Evolutionary conservation across 202 grass and related monocot species (phyloP).

Genomic region (Panicum virgatum): DNA sequence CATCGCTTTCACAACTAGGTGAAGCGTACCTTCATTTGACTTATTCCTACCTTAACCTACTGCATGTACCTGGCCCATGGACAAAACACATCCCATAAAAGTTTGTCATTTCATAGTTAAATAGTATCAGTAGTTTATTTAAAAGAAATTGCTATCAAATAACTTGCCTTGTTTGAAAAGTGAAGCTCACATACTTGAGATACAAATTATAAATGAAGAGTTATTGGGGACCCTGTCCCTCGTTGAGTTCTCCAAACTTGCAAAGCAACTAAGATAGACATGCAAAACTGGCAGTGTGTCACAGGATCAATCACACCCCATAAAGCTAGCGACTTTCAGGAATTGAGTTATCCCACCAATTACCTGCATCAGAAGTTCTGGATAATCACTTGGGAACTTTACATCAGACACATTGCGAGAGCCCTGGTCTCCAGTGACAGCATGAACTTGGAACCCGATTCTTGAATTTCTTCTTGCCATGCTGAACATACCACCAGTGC

Average conservation of each 20-base stretch:
- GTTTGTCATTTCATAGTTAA: neutral
- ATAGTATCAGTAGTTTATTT: neutral
- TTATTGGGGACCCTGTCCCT: neutral
- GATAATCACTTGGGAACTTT: slow-evolving; percentile 79
- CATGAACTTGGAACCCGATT: slow-evolving; percentile 25
- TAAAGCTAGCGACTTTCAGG: slow-evolving; percentile 1
- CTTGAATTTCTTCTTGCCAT: slow-evolving; percentile 32
- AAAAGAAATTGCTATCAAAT: neutral
- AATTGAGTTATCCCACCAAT: slow-evolving; percentile 5
- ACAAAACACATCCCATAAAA: neutral
- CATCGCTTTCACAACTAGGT: neutral
- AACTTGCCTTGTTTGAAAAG: neutral
- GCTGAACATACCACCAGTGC: slow-evolving; percentile 10
- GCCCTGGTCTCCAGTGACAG: slow-evolving; percentile 51
- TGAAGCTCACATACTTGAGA: neutral
- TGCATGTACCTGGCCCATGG: neutral
- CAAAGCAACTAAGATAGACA: slow-evolving; percentile 1
- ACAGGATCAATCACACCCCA: neutral
- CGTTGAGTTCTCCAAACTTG: neutral
- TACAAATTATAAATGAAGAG: neutral
- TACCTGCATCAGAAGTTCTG: slow-evolving; percentile 81
- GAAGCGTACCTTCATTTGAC: neutral
- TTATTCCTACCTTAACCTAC: neutral
- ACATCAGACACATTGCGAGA: slow-evolving; percentile 47
- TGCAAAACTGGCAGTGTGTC: neutral